These are phyloP conservation scores for Schwanniomyces etchellsii DNA, from an alignment of 1,139 yeast species.

Conservation along the genomic window DNA sequence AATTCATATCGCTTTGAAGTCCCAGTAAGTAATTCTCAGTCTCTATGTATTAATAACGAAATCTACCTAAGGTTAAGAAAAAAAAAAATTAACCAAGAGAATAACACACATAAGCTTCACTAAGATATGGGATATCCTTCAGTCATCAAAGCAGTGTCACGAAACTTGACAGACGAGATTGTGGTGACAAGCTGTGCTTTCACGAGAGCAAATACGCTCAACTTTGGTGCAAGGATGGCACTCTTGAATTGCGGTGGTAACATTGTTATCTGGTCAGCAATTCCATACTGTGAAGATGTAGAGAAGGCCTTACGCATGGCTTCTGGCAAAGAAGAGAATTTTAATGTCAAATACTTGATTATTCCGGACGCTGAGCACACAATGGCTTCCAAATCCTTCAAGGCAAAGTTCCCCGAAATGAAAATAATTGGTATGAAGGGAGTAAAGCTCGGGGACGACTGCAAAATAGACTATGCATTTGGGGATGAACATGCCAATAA, in stretches of 20 bases:
- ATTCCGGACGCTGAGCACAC: conserved; percentile 54
- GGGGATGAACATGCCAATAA: too few species aligned
- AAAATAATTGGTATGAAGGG: conserved; percentile 47
- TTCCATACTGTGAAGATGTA: conserved; percentile 50
- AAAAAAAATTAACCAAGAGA: too few species aligned
- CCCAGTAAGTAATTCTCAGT: too few species aligned
- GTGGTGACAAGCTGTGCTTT: conserved; percentile 48
- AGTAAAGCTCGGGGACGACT: conserved; percentile 24
- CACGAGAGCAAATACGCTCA: conserved; percentile 31
- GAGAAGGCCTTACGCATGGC: conserved; percentile 31
- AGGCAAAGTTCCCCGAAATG: conserved; percentile 39
- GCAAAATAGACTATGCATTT: too few species aligned
- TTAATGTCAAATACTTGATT: conserved; percentile 36
- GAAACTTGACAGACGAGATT: conserved; percentile 41
- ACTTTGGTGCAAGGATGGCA: conserved; percentile 62
- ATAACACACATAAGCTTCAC: too few species aligned
- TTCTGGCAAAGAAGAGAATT: conserved; percentile 24
- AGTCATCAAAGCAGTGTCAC: conserved; percentile 33
- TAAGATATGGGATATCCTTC: too few species aligned
- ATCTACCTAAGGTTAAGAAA: too few species aligned
- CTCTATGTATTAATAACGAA: too few species aligned
- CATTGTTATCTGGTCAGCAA: conserved; percentile 54
- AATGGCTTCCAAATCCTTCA: conserved; percentile 50
- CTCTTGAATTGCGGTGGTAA: conserved; percentile 32
- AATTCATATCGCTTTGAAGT: too few species aligned